These are phyloP conservation scores for Peronospora farinosa DNA, from an alignment of 352 stramenopile species.

Conservation along the genomic window DNA sequence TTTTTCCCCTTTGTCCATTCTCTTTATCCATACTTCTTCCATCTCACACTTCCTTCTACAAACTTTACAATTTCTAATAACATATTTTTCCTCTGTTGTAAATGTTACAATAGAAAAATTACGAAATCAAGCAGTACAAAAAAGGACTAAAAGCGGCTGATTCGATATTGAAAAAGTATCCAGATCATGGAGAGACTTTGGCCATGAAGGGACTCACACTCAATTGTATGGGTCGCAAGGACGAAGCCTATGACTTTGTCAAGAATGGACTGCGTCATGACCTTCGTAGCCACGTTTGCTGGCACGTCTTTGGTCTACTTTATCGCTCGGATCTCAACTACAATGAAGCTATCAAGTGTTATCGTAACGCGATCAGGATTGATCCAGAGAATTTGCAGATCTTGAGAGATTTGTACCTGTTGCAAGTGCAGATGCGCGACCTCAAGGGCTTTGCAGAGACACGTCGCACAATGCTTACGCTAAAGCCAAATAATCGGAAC, in stretches of 20 bases:
- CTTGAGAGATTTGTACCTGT: slow-evolving; percentile 91
- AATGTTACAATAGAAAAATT: slow-evolving; percentile 81
- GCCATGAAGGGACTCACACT: slow-evolving; percentile 97
- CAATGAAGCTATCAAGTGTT: slow-evolving; percentile 97
- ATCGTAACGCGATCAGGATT: slow-evolving; percentile 94
- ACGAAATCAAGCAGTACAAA: slow-evolving; percentile 99
- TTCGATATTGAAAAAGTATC: slow-evolving; percentile 94
- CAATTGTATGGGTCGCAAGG: slow-evolving; percentile 92
- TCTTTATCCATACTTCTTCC: not conserved
- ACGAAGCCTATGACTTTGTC: slow-evolving; percentile 94
- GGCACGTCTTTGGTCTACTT: slow-evolving; percentile 97
- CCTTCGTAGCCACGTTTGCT: slow-evolving; percentile 94
- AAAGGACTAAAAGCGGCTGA: slow-evolving; percentile 95
- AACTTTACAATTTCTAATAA: slow-evolving; percentile 2
- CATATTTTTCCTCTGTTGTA: not conserved
- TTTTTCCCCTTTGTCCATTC: not conserved
- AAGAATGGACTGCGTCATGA: slow-evolving; percentile 91
- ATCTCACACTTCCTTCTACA: not conserved
- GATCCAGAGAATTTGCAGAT: slow-evolving; percentile 97
- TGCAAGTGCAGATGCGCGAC: slow-evolving; percentile 92
- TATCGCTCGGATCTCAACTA: slow-evolving; percentile 97
- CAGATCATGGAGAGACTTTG: slow-evolving; percentile 95
- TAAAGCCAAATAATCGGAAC: slow-evolving; percentile 92
- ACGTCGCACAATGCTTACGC: slow-evolving; percentile 87
- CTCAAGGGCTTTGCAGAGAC: slow-evolving; percentile 92